Evolutionary conservation across 2,329 filamentous ascomycete genomes (phyloP).

Genomic region (Colletotrichum chrysophilum): DNA sequence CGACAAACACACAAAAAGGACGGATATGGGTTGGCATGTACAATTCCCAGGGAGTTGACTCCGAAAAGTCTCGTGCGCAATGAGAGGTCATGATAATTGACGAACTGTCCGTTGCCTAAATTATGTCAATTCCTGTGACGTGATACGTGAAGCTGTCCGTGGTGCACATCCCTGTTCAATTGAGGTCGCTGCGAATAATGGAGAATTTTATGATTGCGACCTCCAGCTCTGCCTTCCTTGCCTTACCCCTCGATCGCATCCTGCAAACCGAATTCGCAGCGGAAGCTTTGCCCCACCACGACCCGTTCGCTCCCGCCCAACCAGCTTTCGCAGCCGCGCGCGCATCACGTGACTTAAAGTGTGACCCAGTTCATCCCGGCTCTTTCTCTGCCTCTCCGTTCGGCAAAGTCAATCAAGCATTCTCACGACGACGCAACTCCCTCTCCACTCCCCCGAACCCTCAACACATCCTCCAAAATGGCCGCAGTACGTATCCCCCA

Average conservation of each 20-base stretch:
- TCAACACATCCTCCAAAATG: constrained; percentile 63
- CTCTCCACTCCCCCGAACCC: constrained; percentile 53
- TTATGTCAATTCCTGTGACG: not conserved
- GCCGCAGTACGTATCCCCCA: constrained; percentile 64
- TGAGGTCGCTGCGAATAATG: not conserved
- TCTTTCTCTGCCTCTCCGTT: constrained; percentile 37
- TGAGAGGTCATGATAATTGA: constrained; percentile 20
- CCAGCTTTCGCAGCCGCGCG: not conserved
- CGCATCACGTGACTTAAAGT: constrained; percentile 35
- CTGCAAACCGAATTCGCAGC: not conserved
- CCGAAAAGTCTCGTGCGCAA: constrained; percentile 20
- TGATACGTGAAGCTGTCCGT: not conserved
- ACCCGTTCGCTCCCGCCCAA: not conserved
- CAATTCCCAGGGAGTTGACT: constrained; percentile 23
- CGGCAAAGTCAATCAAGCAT: constrained; percentile 52
- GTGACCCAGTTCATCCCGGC: constrained; percentile 21
- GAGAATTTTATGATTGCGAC: not conserved
- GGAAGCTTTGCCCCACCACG: constrained; percentile 15
- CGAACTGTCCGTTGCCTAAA: not conserved
- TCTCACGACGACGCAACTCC: constrained; percentile 51
- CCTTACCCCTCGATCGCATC: constrained; percentile 8
- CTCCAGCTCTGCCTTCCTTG: not conserved
- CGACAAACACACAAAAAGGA: constrained; percentile 19
- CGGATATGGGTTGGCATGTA: constrained; percentile 28
- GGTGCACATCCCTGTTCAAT: not conserved